phyloP scores from a whole-genome alignment of 495 filamentous ascomycete genomes.

The Penicillium lagena region DNA sequence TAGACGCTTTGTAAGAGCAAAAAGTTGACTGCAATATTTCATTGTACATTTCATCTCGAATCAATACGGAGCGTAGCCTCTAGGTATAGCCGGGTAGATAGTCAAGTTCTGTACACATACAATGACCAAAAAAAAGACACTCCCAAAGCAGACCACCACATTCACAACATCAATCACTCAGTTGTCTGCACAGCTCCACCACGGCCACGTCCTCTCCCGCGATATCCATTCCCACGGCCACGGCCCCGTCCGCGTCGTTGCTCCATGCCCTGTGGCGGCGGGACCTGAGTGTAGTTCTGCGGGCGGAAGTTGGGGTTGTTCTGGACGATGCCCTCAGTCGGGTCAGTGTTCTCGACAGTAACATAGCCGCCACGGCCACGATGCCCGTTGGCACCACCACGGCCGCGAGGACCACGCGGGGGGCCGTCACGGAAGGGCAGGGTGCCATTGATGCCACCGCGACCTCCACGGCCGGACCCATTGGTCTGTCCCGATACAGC shows the following conservation, averaged over 20 bases:
- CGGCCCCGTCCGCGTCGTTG: slow-evolving; percentile 50
- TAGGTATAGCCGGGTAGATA: neutral
- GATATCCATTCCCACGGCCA: slow-evolving; percentile 28
- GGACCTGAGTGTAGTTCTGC: slow-evolving; percentile 64
- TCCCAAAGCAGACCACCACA: neutral
- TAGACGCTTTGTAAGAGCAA: no score
- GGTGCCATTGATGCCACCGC: slow-evolving; percentile 36
- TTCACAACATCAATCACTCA: slow-evolving; percentile 6
- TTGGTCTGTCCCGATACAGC: slow-evolving; percentile 43
- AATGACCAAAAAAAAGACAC: neutral
- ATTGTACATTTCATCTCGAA: neutral
- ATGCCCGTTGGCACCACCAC: slow-evolving; percentile 21
- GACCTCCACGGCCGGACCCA: slow-evolving; percentile 28
- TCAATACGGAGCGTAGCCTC: neutral
- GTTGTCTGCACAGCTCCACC: slow-evolving; percentile 8
- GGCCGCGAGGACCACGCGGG: slow-evolving; percentile 27
- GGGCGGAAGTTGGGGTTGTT: slow-evolving; percentile 51
- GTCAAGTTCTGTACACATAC: slow-evolving; percentile 2
- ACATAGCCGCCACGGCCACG: slow-evolving; percentile 45
- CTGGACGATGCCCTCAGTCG: slow-evolving; percentile 41
- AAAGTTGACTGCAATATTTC: no score
- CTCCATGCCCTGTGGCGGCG: slow-evolving; percentile 69
- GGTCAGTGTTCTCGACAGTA: slow-evolving; percentile 43
- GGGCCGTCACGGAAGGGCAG: slow-evolving; percentile 29
- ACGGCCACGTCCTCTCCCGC: slow-evolving; percentile 25